These are phyloP conservation scores for Teunomyces kruisii DNA, from an alignment of 805 yeast genomes.

Conservation along the genomic window DNA sequence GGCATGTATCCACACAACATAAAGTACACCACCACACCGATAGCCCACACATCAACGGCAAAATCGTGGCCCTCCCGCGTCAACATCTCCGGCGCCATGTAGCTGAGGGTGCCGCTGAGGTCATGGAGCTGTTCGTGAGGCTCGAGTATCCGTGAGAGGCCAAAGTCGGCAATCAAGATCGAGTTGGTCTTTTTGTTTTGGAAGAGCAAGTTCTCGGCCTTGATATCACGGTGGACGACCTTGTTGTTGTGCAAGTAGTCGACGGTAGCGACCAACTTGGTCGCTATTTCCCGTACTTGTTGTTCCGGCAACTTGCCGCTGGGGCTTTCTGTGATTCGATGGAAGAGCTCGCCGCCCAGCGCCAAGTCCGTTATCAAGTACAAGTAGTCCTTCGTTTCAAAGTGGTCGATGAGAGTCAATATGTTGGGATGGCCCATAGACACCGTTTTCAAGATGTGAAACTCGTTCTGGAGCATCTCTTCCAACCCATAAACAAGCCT, in stretches of 20 bases:
- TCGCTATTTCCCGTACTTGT: conserved; percentile 51
- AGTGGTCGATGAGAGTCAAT: conserved; percentile 63
- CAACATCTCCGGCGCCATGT: conserved; percentile 71
- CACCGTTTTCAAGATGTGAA: conserved; percentile 51
- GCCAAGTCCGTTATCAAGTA: conserved; percentile 67
- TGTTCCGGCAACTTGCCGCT: conserved; percentile 44
- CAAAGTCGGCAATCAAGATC: conserved; percentile 60
- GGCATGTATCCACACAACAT: conserved; percentile 76
- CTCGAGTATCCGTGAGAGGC: conserved; percentile 52
- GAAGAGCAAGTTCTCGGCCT: conserved; percentile 69
- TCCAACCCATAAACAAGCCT: conserved; percentile 53
- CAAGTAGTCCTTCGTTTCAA: conserved; percentile 60
- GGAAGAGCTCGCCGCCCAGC: conserved; percentile 66
- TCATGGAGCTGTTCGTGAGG: conserved; percentile 36
- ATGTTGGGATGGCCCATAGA: conserved; percentile 54
- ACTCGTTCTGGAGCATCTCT: conserved; percentile 56
- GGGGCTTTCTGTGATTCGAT: conserved; percentile 43
- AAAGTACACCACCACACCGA: conserved; percentile 71
- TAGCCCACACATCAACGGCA: conserved; percentile 73
- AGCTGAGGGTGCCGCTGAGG: conserved; percentile 68
- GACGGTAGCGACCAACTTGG: conserved; percentile 53
- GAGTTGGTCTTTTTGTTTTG: conserved; percentile 26
- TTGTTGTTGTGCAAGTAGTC: conserved; percentile 57
- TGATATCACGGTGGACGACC: conserved; percentile 69
- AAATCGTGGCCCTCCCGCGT: conserved; percentile 54